A percentile compares a stretch with the other conserved stretches of the same genome.
Evolutionary conservation across 2,329 filamentous ascomycete genomes (phyloP).

Genomic region (Cytospora paraplurivora): DNA sequence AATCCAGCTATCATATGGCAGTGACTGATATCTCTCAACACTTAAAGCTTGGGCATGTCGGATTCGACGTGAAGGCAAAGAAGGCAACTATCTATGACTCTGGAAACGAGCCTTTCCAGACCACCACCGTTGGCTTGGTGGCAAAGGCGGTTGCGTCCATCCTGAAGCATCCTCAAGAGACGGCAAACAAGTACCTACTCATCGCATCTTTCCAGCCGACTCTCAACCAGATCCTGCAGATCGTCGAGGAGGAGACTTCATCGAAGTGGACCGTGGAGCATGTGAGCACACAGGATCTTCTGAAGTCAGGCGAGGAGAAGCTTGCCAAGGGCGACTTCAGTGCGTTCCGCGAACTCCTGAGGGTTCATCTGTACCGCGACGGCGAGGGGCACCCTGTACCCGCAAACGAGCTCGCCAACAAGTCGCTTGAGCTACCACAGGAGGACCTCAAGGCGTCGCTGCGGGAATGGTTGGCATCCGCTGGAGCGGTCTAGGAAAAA

Average conservation of each 20-base stretch:
- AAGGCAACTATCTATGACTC: constrained; percentile 58
- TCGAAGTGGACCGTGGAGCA: constrained; percentile 52
- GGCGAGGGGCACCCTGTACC: constrained; percentile 39
- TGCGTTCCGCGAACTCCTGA: constrained; percentile 37
- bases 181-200: constrained; percentile 60
- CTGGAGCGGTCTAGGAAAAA: neutral
- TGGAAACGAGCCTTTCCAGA: constrained; percentile 54
- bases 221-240: constrained; percentile 58
- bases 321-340: constrained; percentile 43
- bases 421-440: constrained; percentile 34
- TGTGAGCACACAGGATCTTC: constrained; percentile 39
- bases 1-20: neutral
- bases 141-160: constrained; percentile 54
- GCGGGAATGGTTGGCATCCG: constrained; percentile 23
- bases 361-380: constrained; percentile 39
- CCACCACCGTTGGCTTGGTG: constrained; percentile 54
- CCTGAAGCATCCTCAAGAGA: constrained; percentile 51
- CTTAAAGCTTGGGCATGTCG: constrained; percentile 51
- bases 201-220: constrained; percentile 58
- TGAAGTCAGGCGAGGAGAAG: constrained; percentile 45
- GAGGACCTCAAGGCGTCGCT: constrained; percentile 31
- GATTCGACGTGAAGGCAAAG: constrained; percentile 51
- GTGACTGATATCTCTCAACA: constrained; percentile 38
- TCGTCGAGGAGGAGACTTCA: constrained; percentile 55
- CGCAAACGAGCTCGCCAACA: constrained; percentile 31